Percentiles rank a stretch among this genome's conserved stretches.
These are phyloP conservation scores for Colletotrichum eleusines DNA, from an alignment of 2,329 filamentous ascomycete species.

Conservation along the genomic window DNA sequence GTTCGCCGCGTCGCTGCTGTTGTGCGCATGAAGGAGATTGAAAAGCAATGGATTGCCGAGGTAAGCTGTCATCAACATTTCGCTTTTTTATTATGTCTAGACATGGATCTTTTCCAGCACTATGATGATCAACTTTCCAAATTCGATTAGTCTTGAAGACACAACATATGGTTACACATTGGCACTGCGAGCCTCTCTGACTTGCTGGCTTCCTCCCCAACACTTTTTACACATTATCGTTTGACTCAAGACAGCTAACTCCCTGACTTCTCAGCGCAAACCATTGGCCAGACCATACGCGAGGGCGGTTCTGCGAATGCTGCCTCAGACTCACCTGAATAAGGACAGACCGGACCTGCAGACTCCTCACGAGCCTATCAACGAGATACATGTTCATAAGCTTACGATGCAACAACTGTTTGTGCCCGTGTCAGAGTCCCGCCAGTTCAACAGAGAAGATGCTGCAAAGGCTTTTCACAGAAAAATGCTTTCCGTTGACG, in stretches of 20 bases:
- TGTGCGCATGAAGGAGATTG: constrained; percentile 85
- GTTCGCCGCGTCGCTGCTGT: constrained; percentile 88
- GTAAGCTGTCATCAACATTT: constrained; percentile 66
- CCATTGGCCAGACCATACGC: constrained; percentile 81
- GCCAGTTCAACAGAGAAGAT: constrained; percentile 73
- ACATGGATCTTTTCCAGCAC: constrained; percentile 37
- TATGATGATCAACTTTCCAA: constrained; percentile 73
- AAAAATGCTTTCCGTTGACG: constrained; percentile 69
- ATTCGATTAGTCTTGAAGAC: constrained; percentile 99
- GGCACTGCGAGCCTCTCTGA: constrained; percentile 84
- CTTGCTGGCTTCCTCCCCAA: constrained; percentile 15
- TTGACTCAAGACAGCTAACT: constrained; percentile 42
- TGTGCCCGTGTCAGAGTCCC: constrained; percentile 72
- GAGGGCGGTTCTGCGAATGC: constrained; percentile 81
- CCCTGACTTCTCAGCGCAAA: constrained; percentile 72
- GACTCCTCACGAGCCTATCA: constrained; percentile 69
- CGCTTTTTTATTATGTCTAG: background rate
- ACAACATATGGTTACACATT: constrained; percentile 86
- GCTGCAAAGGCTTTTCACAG: constrained; percentile 74
- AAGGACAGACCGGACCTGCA: background rate
- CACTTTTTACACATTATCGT: background rate
- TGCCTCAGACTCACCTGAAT: constrained; percentile 75
- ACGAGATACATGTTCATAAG: constrained; percentile 73
- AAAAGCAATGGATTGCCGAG: constrained; percentile 80
- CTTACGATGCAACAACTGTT: constrained; percentile 74